phyloP scores from a whole-genome alignment of 2,329 filamentous ascomycete species.

The Penicillium sp. region DNA sequence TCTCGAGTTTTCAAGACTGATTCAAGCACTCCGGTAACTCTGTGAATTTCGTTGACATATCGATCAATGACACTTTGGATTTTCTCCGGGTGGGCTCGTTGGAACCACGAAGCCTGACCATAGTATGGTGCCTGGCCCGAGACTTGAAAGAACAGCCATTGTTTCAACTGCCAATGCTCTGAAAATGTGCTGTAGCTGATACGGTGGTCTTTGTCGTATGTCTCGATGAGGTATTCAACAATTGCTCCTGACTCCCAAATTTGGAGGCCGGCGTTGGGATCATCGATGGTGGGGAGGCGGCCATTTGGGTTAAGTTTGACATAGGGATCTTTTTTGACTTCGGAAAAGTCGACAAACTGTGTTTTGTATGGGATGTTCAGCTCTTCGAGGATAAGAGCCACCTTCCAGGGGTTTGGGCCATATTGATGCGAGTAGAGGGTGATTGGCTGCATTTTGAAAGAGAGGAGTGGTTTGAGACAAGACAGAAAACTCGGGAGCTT shows the following conservation, averaged over 20 bases:
- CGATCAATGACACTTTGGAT: slow-evolving; percentile 41
- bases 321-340: slow-evolving; percentile 25
- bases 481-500: too few species aligned
- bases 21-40: slow-evolving; percentile 46
- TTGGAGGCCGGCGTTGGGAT: slow-evolving; percentile 33
- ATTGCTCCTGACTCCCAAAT: slow-evolving; percentile 45
- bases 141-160: slow-evolving; percentile 40
- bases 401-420: slow-evolving; percentile 25
- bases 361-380: slow-evolving; percentile 25
- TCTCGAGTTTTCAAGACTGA: slow-evolving; percentile 30
- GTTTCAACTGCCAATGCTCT: slow-evolving; percentile 36
- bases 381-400: slow-evolving; percentile 27
- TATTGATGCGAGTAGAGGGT: neutral
- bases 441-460: neutral
- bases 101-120: slow-evolving; percentile 47
- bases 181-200: slow-evolving; percentile 31
- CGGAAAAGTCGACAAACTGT: slow-evolving; percentile 10
- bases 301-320: slow-evolving; percentile 26
- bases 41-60: slow-evolving; percentile 44
- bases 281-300: slow-evolving; percentile 29
- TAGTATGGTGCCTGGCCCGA: slow-evolving; percentile 48
- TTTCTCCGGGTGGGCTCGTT: slow-evolving; percentile 40
- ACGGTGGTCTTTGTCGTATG: slow-evolving; percentile 39
- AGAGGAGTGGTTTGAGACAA: too few species aligned
- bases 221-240: slow-evolving; percentile 41